Conservation (phyloP, 345 rosid genomes). For the Sonneratia caseolaris region DNA sequence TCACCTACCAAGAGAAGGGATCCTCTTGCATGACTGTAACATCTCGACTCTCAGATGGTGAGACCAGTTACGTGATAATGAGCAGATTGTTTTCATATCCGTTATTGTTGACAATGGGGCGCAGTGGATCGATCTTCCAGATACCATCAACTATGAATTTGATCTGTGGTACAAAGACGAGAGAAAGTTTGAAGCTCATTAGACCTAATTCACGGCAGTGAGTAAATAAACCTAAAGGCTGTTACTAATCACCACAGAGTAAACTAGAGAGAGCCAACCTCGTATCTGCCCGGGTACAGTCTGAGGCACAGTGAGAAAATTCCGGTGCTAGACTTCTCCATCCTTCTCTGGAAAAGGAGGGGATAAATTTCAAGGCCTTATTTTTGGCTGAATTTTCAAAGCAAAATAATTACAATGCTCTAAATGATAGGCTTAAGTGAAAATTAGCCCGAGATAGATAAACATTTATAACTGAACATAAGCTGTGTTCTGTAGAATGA, state of each 20-base stretch:
- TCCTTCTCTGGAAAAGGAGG: slow-evolving; percentile 51
- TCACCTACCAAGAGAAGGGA: neutral
- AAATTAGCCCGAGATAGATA: neutral
- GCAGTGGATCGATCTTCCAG: slow-evolving; percentile 88
- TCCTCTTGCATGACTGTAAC: neutral
- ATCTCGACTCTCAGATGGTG: neutral
- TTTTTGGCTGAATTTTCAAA: no score
- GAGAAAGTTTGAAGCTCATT: slow-evolving; percentile 5
- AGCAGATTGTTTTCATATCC: slow-evolving; percentile 79
- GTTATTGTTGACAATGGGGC: slow-evolving; percentile 49
- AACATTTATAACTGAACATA: neutral
- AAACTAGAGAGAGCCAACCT: slow-evolving; percentile 32
- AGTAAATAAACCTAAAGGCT: neutral
- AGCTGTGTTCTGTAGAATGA: no score
- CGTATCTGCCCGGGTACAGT: slow-evolving; percentile 82
- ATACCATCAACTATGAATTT: slow-evolving; percentile 90
- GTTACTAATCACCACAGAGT: neutral
- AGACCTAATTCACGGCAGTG: neutral
- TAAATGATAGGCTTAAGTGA: neutral
- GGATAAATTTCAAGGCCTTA: neutral
- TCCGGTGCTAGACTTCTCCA: slow-evolving; percentile 66
- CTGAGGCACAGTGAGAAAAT: slow-evolving; percentile 56
- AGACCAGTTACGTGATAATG: slow-evolving; percentile 29
- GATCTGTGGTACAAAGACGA: slow-evolving; percentile 32
- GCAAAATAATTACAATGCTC: neutral